Evolutionary conservation across 345 rosid species (phyloP).

Genomic region (Populus euphratica): DNA sequence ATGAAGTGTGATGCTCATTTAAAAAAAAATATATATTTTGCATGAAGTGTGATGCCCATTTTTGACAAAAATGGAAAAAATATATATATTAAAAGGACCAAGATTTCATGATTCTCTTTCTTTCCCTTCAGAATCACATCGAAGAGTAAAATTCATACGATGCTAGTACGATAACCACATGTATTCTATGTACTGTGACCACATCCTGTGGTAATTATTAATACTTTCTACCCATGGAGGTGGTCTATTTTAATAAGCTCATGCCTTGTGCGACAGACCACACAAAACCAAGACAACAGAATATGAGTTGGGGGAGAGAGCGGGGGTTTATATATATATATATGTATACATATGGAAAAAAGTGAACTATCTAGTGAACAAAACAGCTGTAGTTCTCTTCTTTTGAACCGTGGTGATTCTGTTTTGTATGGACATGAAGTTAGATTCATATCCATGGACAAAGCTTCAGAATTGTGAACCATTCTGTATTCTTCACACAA

Average conservation of each 20-base stretch:
- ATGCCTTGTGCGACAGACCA: slow-evolving; percentile 28
- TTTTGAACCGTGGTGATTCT: slow-evolving; percentile 17
- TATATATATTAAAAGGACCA: background rate
- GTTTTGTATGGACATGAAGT: slow-evolving; percentile 45
- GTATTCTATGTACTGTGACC: slow-evolving; percentile 13
- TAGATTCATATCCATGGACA: slow-evolving; percentile 39
- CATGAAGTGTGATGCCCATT: background rate
- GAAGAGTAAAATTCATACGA: background rate
- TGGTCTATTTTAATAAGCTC: slow-evolving; percentile 39
- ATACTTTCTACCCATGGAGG: slow-evolving; percentile 9
- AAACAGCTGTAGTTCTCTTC: slow-evolving; percentile 4
- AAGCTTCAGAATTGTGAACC: slow-evolving; percentile 20
- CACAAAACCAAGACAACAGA: slow-evolving; percentile 32
- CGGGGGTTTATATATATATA: slow-evolving; percentile 18
- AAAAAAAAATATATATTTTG: background rate
- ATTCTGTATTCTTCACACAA: slow-evolving; percentile 25
- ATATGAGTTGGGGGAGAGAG: slow-evolving; percentile 15
- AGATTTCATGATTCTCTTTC: background rate
- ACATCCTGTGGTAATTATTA: slow-evolving; percentile 13
- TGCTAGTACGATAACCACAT: no score
- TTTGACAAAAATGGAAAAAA: background rate
- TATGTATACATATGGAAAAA: slow-evolving; percentile 13
- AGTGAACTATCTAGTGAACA: slow-evolving; percentile 29
- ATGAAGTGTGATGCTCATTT: background rate
- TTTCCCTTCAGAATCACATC: slow-evolving; percentile 15